phyloP scores from a whole-genome alignment of 306 rosid species.

The Prosopis cineraria region DNA sequence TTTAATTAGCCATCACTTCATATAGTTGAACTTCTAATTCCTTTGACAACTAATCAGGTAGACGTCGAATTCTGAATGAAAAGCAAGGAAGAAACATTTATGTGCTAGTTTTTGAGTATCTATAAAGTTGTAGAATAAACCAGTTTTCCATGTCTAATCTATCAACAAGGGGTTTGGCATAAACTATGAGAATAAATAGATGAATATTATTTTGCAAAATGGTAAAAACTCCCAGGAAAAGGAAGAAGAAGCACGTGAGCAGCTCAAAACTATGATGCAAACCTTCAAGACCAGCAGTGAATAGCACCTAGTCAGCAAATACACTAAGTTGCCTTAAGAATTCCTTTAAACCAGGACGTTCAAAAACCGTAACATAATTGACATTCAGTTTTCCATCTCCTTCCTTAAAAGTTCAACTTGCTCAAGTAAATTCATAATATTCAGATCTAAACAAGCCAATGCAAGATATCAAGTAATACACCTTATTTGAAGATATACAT shows the following conservation, averaged over 20 bases:
- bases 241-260: background rate
- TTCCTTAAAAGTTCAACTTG: slow-evolving; percentile 58
- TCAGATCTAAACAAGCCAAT: slow-evolving; percentile 31
- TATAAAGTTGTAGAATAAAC: slow-evolving; percentile 73
- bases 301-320: slow-evolving; percentile 79
- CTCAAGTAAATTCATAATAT: slow-evolving; percentile 27
- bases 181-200: slow-evolving; percentile 52
- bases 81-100: slow-evolving; percentile 44
- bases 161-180: slow-evolving; percentile 95
- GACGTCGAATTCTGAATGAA: slow-evolving; percentile 5
- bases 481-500: slow-evolving; percentile 82
- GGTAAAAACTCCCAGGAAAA: slow-evolving; percentile 17
- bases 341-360: slow-evolving; percentile 92
- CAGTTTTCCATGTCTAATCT: slow-evolving; percentile 66
- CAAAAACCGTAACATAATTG: slow-evolving; percentile 83
- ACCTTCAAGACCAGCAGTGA: slow-evolving; percentile 99
- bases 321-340: slow-evolving; percentile 66
- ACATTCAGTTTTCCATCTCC: slow-evolving; percentile 79
- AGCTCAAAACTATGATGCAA: slow-evolving; percentile 32
- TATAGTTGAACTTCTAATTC: background rate
- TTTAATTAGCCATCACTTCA: background rate
- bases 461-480: slow-evolving; percentile 34
- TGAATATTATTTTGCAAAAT: slow-evolving; percentile 13
- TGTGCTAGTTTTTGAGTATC: slow-evolving; percentile 87
- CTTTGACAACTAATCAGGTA: background rate